Percentiles rank a stretch among this genome's conserved stretches.
These are phyloP conservation scores for Haematococcus lacustris DNA, from an alignment of 139 green algal species.

Conservation along the genomic window DNA sequence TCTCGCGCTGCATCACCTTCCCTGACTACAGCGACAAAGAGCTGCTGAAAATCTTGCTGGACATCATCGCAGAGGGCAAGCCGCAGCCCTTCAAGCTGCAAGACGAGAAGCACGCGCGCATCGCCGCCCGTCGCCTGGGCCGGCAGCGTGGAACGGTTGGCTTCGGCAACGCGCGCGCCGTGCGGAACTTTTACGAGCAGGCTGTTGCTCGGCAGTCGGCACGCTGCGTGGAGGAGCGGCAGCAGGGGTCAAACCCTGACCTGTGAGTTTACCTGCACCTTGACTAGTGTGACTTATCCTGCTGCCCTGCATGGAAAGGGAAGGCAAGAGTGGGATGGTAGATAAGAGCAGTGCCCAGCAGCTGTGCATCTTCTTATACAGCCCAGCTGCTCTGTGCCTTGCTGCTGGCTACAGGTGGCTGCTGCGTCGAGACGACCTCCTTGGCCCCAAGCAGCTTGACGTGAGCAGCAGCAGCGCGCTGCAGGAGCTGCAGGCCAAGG, in stretches of 20 bases:
- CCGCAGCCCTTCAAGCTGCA: conserved; percentile 20
- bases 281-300: too few species aligned
- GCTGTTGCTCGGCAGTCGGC: too few species aligned
- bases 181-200: conserved; percentile 36
- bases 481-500: conserved; percentile 23
- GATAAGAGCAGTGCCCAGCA: too few species aligned
- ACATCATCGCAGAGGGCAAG: conserved; percentile 13
- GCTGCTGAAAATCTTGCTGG: conserved; percentile 27
- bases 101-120: conserved; percentile 26
- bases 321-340: too few species aligned
- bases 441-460: conserved; percentile 33
- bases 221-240: too few species aligned
- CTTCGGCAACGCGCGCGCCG: conserved; percentile 47
- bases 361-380: too few species aligned
- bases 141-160: conserved; percentile 23
- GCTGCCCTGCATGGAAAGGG: too few species aligned
- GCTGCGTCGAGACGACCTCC: conserved; percentile 36
- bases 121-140: conserved; percentile 27
- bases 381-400: too few species aligned
- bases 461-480: conserved; percentile 15
- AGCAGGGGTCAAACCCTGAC: too few species aligned
- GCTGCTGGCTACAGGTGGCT: too few species aligned
- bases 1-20: conserved; percentile 28
- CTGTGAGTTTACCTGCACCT: too few species aligned
- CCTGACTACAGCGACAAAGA: conserved; percentile 33